Base-by-base conservation (phyloP, 352 stramenopile genomes). In the Peronosclerospora sorghi region DNA sequence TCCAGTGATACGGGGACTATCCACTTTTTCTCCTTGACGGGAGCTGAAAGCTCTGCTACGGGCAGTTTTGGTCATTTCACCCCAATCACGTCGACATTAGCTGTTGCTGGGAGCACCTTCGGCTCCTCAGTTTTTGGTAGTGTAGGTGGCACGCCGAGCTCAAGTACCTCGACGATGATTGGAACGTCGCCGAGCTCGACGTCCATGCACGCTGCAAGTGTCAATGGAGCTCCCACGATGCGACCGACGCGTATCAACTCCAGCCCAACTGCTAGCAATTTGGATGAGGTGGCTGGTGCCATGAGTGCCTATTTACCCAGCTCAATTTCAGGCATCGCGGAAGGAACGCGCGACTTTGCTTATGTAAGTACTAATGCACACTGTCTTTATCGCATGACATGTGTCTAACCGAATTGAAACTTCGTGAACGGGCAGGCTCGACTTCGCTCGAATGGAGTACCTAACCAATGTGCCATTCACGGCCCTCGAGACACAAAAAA, bases 1-100 rank as follows among this genome's bases (percentile, higher is more conserved):
- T 96, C 86, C 19, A 97, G 82, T 53, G 93, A 98, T 61, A 97
- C 96, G 40, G 95, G 95, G 19, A 98, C 95, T 9, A 78, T 97
- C 24, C 95, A 98, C 49, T 89, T 98, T 44, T 98, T 98, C 59
- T 86, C 80, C 26, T 58, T 93, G 6, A 89, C 72, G 0, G 80
- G 75, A 29, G 53, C 62, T 0, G 74, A 85, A 45, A 89, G 63
- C 28, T 79, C 75, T 4, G 68, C 75, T 1, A 88, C 75, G 5
- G 79, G 79, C 9, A 88, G 74, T 48, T 92, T 91, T 55, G 68
- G 68, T 0, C 68, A 86, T 26, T 87, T 91, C 26, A 73, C 75
- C 2, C 75, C 76, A 8, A 73, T 91, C 30, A 64, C 76, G 6
- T 79, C 72, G 7, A 84, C 74, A n/a, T 40, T 88, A 5, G 76